Evolutionary conservation across 2,329 filamentous ascomycete genomes (phyloP), one percentile per base, ranked within the genome.

Genomic region (Pseudopithomyces chartarum): DNA sequence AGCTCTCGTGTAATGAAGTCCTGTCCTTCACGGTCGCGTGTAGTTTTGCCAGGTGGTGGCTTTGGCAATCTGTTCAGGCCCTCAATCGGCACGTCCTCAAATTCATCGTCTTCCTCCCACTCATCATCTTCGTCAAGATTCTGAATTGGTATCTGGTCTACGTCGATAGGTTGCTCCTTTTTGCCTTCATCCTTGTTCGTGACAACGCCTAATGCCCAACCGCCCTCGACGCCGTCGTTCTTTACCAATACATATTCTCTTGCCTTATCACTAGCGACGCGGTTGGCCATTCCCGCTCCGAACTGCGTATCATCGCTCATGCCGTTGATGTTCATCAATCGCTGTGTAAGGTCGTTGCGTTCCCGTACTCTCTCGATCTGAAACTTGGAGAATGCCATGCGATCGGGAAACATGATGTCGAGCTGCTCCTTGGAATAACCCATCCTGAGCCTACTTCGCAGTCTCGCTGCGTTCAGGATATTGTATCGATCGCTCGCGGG

Each of bases 171-270:
- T 72, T 92, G 96, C 60, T 93, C 89, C 26, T 87, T 86, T 60
- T 91, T 85, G 2, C 91, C 92, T 42, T 88, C 84, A 49, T 95
- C 96, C 57, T 91, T 89, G 59, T 88, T 91, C 59, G 89, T 92
- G 20, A 99, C 93, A 23, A 99, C 95, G 51, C 95, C 95, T 6
- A 99, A 79, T 0, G 94, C 94, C 92, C 93, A 99, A 5, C 95
- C 95, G 44, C 95, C 95, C 73, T 98, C 94, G 1, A 92, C 92
- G 0, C 92, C 91, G 43, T 96, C 92, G 66, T 98, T 98, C 77
- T 95, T 96, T 38, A 99, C 93, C 3, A 99, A 80, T 12, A 99
- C 93, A 69, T 99, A 99, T 74, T 99, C 95, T 68, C 91, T 88
- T 13, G 92, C 91, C 68, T 88, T 92, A 71, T 99, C 95, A 48